Evolutionary conservation across 352 stramenopile genomes (phyloP).

Genomic region (Plasmopara halstedii): DNA sequence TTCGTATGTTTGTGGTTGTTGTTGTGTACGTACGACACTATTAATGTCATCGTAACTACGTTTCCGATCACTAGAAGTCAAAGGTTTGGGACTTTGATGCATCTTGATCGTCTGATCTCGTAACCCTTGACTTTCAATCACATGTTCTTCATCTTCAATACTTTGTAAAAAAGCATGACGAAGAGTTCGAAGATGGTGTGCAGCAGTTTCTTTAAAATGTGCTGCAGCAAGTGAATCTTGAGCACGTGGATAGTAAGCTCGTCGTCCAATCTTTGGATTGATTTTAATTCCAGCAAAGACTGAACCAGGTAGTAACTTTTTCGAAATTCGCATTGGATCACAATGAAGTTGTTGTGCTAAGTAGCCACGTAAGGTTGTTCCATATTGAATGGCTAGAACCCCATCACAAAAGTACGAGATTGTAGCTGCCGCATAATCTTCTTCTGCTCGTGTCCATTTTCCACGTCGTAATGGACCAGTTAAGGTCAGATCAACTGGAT

Average conservation of each 20-base stretch:
- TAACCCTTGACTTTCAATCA: slow-evolving; percentile 10
- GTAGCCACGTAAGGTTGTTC: slow-evolving; percentile 64
- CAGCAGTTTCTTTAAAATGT: slow-evolving; percentile 30
- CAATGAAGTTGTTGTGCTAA: slow-evolving; percentile 64
- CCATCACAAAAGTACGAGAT: slow-evolving; percentile 68
- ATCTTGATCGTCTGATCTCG: slow-evolving; percentile 11
- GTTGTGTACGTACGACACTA: slow-evolving; percentile 18
- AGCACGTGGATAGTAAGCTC: slow-evolving; percentile 57
- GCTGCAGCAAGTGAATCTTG: slow-evolving; percentile 37
- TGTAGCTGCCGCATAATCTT: slow-evolving; percentile 53
- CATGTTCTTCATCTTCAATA: slow-evolving; percentile 50
- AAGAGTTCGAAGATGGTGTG: slow-evolving; percentile 31
- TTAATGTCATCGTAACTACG: slow-evolving; percentile 38
- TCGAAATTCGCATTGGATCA: slow-evolving; percentile 73
- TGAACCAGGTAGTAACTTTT: slow-evolving; percentile 59
- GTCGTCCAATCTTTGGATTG: slow-evolving; percentile 62
- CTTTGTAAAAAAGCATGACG: slow-evolving; percentile 47
- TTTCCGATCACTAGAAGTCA: slow-evolving; percentile 20
- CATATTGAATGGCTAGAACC: slow-evolving; percentile 59
- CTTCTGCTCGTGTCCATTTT: slow-evolving; percentile 66
- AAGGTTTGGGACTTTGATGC: slow-evolving; percentile 4
- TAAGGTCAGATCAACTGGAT: slow-evolving; percentile 27
- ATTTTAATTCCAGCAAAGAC: slow-evolving; percentile 63
- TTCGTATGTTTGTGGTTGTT: slow-evolving; percentile 22
- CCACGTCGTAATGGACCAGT: slow-evolving; percentile 43